Percentiles rank a stretch among this genome's conserved stretches.
Evolutionary conservation across 192 early-diverging fungal genomes (phyloP).

Genomic region (Mortierella alpina): DNA sequence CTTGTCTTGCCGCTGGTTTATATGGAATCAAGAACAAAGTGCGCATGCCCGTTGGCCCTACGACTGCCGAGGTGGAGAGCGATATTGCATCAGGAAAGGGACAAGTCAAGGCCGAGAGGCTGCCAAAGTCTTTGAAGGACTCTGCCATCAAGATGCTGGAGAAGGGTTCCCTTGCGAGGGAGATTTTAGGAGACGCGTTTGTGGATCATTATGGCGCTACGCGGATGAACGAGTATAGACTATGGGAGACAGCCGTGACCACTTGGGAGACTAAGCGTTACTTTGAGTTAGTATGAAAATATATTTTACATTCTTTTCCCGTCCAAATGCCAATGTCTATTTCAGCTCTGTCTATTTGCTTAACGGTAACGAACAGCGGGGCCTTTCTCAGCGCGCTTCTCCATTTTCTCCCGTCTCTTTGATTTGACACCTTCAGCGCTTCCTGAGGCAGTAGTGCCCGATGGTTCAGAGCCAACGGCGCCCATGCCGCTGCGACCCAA

Average conservation of each 20-base stretch:
- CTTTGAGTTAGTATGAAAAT: slow-evolving; percentile 69
- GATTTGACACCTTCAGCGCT: slow-evolving; percentile 49
- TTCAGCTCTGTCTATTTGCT: background rate
- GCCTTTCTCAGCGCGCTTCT: slow-evolving; percentile 61
- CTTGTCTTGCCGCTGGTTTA: slow-evolving; percentile 75
- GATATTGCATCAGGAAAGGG: slow-evolving; percentile 19
- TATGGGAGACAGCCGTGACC: slow-evolving; percentile 80
- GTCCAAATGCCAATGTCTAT: background rate
- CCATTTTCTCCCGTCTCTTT: slow-evolving; percentile 65
- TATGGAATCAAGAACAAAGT: slow-evolving; percentile 75
- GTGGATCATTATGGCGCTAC: slow-evolving; percentile 83
- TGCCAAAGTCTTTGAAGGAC: slow-evolving; percentile 74
- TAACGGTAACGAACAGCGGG: slow-evolving; percentile 56
- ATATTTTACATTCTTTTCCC: background rate
- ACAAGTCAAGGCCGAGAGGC: slow-evolving; percentile 29
- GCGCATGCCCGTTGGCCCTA: slow-evolving; percentile 58
- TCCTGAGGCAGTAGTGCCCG: slow-evolving; percentile 16
- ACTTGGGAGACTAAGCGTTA: slow-evolving; percentile 77
- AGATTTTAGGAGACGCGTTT: slow-evolving; percentile 79
- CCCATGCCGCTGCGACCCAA: slow-evolving; percentile 30
- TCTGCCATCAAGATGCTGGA: slow-evolving; percentile 73
- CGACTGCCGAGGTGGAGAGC: slow-evolving; percentile 18
- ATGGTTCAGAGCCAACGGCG: slow-evolving; percentile 8
- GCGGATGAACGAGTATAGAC: slow-evolving; percentile 77
- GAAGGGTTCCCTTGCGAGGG: slow-evolving; percentile 71